Conservation (phyloP, 768 basidiomycete genomes). For the Mrakia gelida region DNA sequence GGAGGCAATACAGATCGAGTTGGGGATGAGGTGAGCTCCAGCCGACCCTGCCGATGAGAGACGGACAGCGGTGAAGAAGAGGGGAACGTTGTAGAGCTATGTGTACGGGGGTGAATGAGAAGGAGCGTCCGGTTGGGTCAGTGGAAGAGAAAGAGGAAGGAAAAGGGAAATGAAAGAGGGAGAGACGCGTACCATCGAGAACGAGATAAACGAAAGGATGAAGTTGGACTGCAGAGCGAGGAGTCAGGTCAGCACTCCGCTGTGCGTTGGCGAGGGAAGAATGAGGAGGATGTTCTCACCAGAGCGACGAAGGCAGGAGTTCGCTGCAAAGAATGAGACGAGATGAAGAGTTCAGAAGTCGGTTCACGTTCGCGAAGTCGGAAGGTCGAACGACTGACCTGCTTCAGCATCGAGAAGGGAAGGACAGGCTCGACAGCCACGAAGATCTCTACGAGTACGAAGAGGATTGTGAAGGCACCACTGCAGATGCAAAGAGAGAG, state of each 20-base stretch:
- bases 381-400: slow-evolving; percentile 66
- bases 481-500: slow-evolving; percentile 45
- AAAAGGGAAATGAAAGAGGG: slow-evolving; percentile 2
- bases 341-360: slow-evolving; percentile 54
- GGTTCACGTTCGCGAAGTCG: slow-evolving; percentile 58
- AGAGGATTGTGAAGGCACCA: slow-evolving; percentile 54
- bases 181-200: slow-evolving; percentile 58
- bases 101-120: no score
- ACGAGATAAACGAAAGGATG: slow-evolving; percentile 71
- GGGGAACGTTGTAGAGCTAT: slow-evolving; percentile 32
- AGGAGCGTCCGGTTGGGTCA: background rate
- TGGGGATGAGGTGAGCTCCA: slow-evolving; percentile 68
- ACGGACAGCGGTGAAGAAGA: slow-evolving; percentile 25
- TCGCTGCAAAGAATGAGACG: slow-evolving; percentile 54
- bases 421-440: slow-evolving; percentile 82
- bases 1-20: slow-evolving; percentile 76
- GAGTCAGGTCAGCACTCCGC: background rate
- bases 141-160: background rate
- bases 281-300: slow-evolving; percentile 59
- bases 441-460: slow-evolving; percentile 73
- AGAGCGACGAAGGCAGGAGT: slow-evolving; percentile 61
- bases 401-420: slow-evolving; percentile 72
- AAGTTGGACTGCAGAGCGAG: slow-evolving; percentile 59
- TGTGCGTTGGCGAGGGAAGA: background rate
- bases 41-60: slow-evolving; percentile 15